Percentiles rank a stretch among this genome's conserved stretches.
These are phyloP conservation scores for Aureobasidium zeae DNA, from an alignment of 2,329 filamentous ascomycete genomes.

Conservation along the genomic window DNA sequence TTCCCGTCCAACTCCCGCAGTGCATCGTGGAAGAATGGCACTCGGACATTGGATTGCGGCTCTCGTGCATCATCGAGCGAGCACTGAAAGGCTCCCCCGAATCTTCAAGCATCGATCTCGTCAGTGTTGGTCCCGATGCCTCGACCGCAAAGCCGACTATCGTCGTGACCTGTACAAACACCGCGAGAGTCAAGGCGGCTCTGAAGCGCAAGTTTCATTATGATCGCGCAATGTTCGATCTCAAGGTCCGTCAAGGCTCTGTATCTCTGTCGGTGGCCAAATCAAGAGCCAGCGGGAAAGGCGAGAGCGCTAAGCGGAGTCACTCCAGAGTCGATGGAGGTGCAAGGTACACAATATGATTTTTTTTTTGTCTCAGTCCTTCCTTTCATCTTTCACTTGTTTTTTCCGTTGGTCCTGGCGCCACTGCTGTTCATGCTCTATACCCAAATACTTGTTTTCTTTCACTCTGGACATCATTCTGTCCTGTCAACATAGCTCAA, in stretches of 20 bases:
- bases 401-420: no score
- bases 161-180: slow-evolving; percentile 66
- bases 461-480: no score
- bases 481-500: no score
- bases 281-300: not conserved
- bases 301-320: slow-evolving; percentile 25
- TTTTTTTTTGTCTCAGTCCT: not conserved
- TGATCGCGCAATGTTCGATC: slow-evolving; percentile 52
- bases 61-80: slow-evolving; percentile 60
- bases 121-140: slow-evolving; percentile 61
- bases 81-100: slow-evolving; percentile 67
- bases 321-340: slow-evolving; percentile 6
- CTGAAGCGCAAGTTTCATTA: slow-evolving; percentile 63
- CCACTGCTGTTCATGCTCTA: slow-evolving; percentile 9
- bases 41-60: slow-evolving; percentile 57
- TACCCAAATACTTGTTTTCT: slow-evolving; percentile 6
- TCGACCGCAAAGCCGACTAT: slow-evolving; percentile 62
- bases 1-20: slow-evolving; percentile 44
- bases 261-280: slow-evolving; percentile 19
- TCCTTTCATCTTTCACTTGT: not conserved
- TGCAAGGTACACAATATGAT: slow-evolving; percentile 18
- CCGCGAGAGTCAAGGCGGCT: slow-evolving; percentile 61
- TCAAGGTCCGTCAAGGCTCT: slow-evolving; percentile 61
- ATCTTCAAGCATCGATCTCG: slow-evolving; percentile 68
- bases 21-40: slow-evolving; percentile 65